phyloP scores from a whole-genome alignment of 495 filamentous ascomycete species.

The Melanomma pulvis-pyrius region DNA sequence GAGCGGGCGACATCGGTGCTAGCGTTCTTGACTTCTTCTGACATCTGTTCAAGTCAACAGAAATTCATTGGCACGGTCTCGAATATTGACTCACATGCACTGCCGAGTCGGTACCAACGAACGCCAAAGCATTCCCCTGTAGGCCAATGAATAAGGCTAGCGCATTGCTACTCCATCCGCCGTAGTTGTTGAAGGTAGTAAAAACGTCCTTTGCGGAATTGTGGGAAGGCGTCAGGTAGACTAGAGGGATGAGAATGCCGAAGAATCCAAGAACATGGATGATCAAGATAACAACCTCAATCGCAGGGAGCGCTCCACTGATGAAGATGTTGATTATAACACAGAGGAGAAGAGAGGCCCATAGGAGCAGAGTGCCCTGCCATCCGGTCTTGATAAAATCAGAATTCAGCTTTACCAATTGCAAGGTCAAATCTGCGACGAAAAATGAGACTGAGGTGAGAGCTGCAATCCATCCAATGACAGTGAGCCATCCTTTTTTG shows the following conservation, averaged over 20 bases:
- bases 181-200: conserved; percentile 56
- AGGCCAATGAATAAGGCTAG: conserved; percentile 61
- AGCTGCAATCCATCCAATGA: conserved; percentile 62
- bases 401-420: conserved; percentile 56
- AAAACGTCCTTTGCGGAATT: conserved; percentile 54
- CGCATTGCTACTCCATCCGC: conserved; percentile 57
- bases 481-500: conserved; percentile 57
- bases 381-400: conserved; percentile 54
- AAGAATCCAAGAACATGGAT: conserved; percentile 67
- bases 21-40: conserved; percentile 19
- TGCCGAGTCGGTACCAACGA: conserved; percentile 42
- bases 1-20: conserved; percentile 8
- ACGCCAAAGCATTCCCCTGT: conserved; percentile 53
- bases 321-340: conserved; percentile 61
- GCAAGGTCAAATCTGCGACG: conserved; percentile 60
- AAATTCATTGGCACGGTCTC: background rate
- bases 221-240: conserved; percentile 55
- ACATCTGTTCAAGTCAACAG: conserved; percentile 14
- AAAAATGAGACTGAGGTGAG: conserved; percentile 59
- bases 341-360: conserved; percentile 54
- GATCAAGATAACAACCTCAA: conserved; percentile 62
- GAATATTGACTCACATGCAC: conserved; percentile 44
- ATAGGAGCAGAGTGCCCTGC: conserved; percentile 62
- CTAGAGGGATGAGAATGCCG: conserved; percentile 61
- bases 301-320: conserved; percentile 55